Percentiles rank a stretch among this genome's conserved stretches.
These are phyloP conservation scores for Aurantiochytrium sp. DNA, from an alignment of 108 stramenopile genomes.

Conservation along the genomic window DNA sequence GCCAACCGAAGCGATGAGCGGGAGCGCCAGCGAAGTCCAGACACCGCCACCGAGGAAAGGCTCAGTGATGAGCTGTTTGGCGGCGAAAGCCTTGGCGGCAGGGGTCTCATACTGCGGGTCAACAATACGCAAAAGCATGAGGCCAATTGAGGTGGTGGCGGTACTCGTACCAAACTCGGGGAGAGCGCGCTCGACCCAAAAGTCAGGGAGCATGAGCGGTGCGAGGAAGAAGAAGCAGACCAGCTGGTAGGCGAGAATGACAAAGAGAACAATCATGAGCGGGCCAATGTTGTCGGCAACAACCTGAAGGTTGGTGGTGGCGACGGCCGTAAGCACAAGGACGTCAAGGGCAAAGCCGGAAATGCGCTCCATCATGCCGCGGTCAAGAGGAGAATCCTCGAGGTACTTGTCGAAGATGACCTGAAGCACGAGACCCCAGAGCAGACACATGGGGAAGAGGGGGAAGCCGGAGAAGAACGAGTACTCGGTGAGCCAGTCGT, in stretches of 20 bases:
- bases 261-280: neutral
- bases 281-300: neutral
- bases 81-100: neutral
- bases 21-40: constrained; percentile 2
- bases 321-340: neutral
- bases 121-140: constrained; percentile 1
- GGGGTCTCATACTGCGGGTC: neutral
- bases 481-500: constrained; percentile 17
- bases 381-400: neutral
- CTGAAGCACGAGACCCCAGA: neutral
- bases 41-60: neutral
- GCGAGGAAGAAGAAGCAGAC: neutral
- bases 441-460: neutral
- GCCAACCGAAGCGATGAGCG: neutral
- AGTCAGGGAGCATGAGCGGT: constrained; percentile 11
- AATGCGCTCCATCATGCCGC: constrained; percentile 14
- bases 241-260: neutral
- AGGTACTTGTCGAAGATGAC: neutral
- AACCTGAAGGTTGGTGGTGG: constrained; percentile 6
- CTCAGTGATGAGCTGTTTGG: neutral
- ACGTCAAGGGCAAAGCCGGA: neutral
- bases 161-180: neutral
- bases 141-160: neutral
- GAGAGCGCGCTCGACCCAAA: neutral
- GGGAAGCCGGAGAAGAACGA: constrained; percentile 5